These are phyloP conservation scores for Lachancea cidri DNA, from an alignment of 805 yeast genomes.

Conservation along the genomic window DNA sequence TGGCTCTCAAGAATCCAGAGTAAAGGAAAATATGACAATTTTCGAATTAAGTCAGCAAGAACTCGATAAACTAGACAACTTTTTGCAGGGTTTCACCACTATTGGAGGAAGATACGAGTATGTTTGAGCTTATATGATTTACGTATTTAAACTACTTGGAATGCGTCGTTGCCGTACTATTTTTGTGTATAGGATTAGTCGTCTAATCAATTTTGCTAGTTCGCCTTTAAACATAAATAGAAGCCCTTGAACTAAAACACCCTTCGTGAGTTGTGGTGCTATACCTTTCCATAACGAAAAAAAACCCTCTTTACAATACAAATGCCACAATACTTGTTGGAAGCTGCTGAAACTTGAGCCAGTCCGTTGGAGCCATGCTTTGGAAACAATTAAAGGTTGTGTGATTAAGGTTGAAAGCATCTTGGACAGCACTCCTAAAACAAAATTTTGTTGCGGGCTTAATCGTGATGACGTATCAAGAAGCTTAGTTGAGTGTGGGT, in stretches of 20 bases:
- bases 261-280: constrained; percentile 74
- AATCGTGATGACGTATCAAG: constrained; percentile 33
- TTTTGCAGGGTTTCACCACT: too few species aligned
- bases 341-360: constrained; percentile 49
- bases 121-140: not conserved
- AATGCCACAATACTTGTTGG: constrained; percentile 55
- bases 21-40: constrained; percentile 52
- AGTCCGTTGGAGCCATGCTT: constrained; percentile 66
- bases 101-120: not conserved
- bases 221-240: constrained; percentile 79
- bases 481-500: constrained; percentile 4
- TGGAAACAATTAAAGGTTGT: constrained; percentile 80
- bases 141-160: not conserved
- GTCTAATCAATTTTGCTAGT: constrained; percentile 32
- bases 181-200: constrained; percentile 15
- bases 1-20: constrained; percentile 54
- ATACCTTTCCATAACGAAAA: constrained; percentile 72
- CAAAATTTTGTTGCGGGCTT: constrained; percentile 59
- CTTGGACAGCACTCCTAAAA: constrained; percentile 75
- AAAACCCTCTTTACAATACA: constrained; percentile 60
- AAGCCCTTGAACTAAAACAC: constrained; percentile 78
- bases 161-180: not conserved
- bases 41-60: constrained; percentile 49
- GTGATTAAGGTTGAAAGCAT: constrained; percentile 74
- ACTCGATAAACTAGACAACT: constrained; percentile 34